phyloP scores from a whole-genome alignment of 1,139 yeast species.

The Pichia sp. region DNA sequence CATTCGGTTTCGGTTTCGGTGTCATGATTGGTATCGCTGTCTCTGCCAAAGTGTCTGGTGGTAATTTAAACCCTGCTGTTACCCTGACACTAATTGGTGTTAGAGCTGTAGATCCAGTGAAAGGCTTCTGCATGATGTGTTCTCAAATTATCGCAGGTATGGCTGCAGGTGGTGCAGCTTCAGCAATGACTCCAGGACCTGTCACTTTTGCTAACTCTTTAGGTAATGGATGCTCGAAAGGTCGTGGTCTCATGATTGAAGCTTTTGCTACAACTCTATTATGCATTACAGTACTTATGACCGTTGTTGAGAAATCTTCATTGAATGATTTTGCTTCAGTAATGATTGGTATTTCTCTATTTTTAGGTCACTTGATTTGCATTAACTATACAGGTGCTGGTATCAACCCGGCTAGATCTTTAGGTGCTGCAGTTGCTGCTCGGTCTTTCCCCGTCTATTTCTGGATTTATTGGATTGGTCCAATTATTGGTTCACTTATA shows the following conservation, averaged over 20 bases:
- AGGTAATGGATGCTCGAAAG: conserved; percentile 64
- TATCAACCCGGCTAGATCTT: conserved; percentile 82
- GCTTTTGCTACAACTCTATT: conserved; percentile 72
- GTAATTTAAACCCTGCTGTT: conserved; percentile 87
- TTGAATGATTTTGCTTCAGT: conserved; percentile 78
- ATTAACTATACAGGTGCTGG: conserved; percentile 90
- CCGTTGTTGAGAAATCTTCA: conserved; percentile 78
- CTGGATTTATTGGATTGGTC: conserved; percentile 94
- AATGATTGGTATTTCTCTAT: conserved; percentile 74
- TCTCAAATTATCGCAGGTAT: conserved; percentile 79
- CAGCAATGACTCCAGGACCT: conserved; percentile 81
- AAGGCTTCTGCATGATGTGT: conserved; percentile 59
- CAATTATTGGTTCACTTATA: conserved; percentile 59
- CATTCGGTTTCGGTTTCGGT: conserved; percentile 84
- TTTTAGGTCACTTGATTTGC: conserved; percentile 75
- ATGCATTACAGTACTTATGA: conserved; percentile 69
- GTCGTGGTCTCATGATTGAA: conserved; percentile 77
- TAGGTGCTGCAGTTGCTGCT: conserved; percentile 66
- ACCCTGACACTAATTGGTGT: conserved; percentile 64
- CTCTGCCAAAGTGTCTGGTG: conserved; percentile 79
- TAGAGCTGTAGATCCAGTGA: conserved; percentile 64
- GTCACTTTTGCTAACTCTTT: conserved; percentile 64
- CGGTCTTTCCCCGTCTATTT: conserved; percentile 70
- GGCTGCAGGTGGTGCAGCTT: conserved; percentile 89
- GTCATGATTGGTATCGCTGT: conserved; percentile 70